Base-by-base conservation (phyloP, 2,329 filamentous ascomycete genomes). In the Coniochaeta sp. region DNA sequence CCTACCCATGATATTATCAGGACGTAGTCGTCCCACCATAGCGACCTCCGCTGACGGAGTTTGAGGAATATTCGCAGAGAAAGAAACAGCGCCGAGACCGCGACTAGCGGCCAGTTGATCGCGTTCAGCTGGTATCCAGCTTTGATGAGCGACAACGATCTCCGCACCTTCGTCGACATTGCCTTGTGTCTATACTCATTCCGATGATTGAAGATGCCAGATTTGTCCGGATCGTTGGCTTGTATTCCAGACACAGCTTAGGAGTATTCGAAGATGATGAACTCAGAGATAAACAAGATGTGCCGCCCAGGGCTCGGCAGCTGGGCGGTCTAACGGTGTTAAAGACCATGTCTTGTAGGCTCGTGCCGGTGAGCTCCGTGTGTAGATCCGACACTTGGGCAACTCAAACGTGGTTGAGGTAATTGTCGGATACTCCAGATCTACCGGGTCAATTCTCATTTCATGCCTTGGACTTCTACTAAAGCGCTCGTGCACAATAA, bases 1-100 rank as follows among this genome's bases (percentile, higher is more conserved):
- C 14, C 7, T 58, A 59, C 57, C 57, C 57, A 59, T 22, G 57
- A 44, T 47, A 50, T 24, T 8, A 59, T 36, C 31, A 59, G 31
- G 22, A 59, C 38, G n/a, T 59, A 36, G 28, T 59, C 57, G 43
- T 59, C 57, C 57, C 57, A 59, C 57, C 57, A 59, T 44, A 59
- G 43, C 8, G 24, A 17, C 6, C 57, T 36, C 4, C 43, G 57
- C n/a, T 47, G 57, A 3, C 16, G 28, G 28, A 33, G 19, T n/a
- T 59, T 59, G 38, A 44, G 43, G 33, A 31, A 59, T 36, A 59
- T 47, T 11, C 57, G 57, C 6, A 52, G 26, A 4, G 28, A 34
- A 19, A 59, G 33, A 22, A 59, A 47, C 16, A 59, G 28, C 11
- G 24, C 57, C 22, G 57, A 44, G 11, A 59, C 14, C 5, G 28